These are phyloP conservation scores for Herpetomonas muscarum DNA, from an alignment of 208 protist species.

Conservation along the genomic window DNA sequence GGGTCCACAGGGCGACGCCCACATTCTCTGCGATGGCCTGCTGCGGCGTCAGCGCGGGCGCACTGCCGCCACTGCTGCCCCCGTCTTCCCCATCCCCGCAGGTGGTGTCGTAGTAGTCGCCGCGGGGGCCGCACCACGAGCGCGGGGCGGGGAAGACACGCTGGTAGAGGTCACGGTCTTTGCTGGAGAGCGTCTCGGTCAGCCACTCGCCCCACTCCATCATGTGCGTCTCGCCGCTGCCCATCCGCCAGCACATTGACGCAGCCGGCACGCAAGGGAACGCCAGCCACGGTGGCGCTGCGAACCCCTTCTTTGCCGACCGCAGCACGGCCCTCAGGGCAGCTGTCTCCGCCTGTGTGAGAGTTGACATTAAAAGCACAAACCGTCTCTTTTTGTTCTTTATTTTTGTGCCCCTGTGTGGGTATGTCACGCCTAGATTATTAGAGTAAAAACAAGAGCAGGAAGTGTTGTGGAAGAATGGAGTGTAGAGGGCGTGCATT, in stretches of 20 bases:
- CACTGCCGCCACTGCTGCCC: too few species aligned
- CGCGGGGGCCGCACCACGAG: not conserved
- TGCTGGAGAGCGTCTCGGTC: not conserved
- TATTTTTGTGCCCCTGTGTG: conserved; percentile 10
- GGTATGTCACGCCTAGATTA: not conserved
- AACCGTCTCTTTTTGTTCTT: not conserved
- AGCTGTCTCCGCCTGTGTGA: too few species aligned
- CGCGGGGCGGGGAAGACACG: not conserved
- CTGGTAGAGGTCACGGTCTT: not conserved
- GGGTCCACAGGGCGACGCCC: not conserved
- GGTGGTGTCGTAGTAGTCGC: not conserved
- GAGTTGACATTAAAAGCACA: too few species aligned
- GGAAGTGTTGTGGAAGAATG: too few species aligned
- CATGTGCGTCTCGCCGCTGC: not conserved
- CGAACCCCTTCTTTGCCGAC: too few species aligned
- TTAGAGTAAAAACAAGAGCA: too few species aligned
- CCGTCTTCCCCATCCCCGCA: not conserved
- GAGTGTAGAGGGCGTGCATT: too few species aligned
- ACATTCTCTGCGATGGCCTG: not conserved
- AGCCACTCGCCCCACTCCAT: not conserved
- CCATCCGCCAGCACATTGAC: not conserved
- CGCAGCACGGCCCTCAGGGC: too few species aligned
- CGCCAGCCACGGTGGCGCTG: too few species aligned
- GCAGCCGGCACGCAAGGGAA: too few species aligned
- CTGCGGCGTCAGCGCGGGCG: not conserved